Base-by-base conservation (phyloP, 2,329 filamentous ascomycete genomes). In the Zymoseptoria ardabiliae region DNA sequence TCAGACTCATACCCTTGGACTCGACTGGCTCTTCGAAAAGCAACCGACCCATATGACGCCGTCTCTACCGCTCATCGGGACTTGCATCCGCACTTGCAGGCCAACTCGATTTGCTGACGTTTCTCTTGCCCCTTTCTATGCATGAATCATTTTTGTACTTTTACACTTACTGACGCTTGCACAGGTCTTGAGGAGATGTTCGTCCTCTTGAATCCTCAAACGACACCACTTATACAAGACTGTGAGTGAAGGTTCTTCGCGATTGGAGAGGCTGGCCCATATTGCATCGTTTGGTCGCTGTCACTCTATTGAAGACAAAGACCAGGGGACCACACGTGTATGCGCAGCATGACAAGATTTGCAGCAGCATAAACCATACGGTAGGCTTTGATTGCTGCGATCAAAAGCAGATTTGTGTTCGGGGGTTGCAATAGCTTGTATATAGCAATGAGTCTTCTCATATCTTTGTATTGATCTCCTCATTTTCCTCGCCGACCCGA, bases 351-450 rank as follows among this genome's bases (percentile, higher is more conserved):
- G 21, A 50, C 6, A 48, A 51, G 49, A 22, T 45, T 48, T 52
- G 51, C 51, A 58, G 25, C 30, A 19, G 51, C 23, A 28, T 53
- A 28, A 10, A 52, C n/a, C 10, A 23, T 53, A 25, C 22, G 51
- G n/a, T 28, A 30, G 17, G 35, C 35, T 53, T 53, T 55, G 58
- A 25, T 62, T 57, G 57, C 60, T 62, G 60, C 55, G 7, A 61
- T 53, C 49, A 35, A 62, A 60, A 53, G 58, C 58, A 62, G 60
- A 25, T 58, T 48, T 7, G 25, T 28, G 25, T 8, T 28, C 25
- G 25, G 9, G 25, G 25, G 25, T 8, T 28, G 25, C 25, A 28
- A 9, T 28, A 28, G 25, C 25, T 9, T 28, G 25, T 28, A 28
- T 28, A 4, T 28, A 28, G 25, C 25, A 28, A 23, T 23, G 22